Evolutionary conservation across 805 yeast species (phyloP), one percentile per base, ranked within the genome.

Genomic region (Candida parachauliodes): DNA sequence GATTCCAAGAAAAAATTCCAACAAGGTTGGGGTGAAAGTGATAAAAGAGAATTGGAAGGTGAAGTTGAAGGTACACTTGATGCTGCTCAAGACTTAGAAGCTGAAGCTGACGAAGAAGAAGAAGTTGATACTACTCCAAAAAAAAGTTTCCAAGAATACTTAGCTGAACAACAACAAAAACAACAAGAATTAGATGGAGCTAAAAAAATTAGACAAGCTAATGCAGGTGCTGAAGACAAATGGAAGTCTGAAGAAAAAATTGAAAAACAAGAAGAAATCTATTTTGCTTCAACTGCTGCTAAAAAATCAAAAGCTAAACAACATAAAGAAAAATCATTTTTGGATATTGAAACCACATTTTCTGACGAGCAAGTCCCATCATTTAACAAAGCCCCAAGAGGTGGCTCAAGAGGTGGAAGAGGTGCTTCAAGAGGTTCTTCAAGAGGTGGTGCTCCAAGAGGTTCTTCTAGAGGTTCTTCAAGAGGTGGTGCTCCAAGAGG

Each of bases 11-110:
- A 88, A 82, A 81, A 83, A 67, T 76, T 83, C 58, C 77, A 74
- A 65, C 82, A 81, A 69, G 89, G 88, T 50, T 87, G 96, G 91
- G 95, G 96, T 60, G 87, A 81, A 60, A 79, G 82, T 66, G 70
- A 72, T 57, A 74, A 71, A 60, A 52, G 58, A 46, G 86, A 81
- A 74, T 79, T 74, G 62, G 83, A 70, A 50, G 85, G 77, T 51
- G 88, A 80, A 66, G 50, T 55, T 46, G 84, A 76, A 49, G 73
- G 57, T 40, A 55, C 45, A 23, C 63, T 57, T 41, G 72, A 67
- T 42, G 60, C 62, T 33, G 62, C 46, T 24, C 60, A 49, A 34
- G 70, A 57, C 45, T 72, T 63, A 40, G 77, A 69, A 44, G 77
- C 60, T 43, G 79, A 67, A 51, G 76, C 60, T 44, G 77, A 64